A percentile compares a stretch with the other conserved stretches of the same genome.
These are phyloP conservation scores for Colletotrichum sp. DNA, from an alignment of 2,329 filamentous ascomycete genomes.

Conservation along the genomic window DNA sequence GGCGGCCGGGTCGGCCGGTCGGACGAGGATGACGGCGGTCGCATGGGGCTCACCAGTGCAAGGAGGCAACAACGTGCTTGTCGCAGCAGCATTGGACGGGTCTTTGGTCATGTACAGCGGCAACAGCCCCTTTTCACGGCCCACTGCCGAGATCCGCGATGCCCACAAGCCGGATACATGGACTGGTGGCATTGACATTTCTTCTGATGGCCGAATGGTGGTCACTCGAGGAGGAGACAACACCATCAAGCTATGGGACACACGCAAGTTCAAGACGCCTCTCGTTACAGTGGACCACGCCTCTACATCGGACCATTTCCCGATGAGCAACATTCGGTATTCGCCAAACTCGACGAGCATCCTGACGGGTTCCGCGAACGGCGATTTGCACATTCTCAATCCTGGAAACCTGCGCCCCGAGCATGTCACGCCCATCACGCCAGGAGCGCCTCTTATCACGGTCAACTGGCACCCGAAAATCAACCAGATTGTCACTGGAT, in stretches of 20 bases:
- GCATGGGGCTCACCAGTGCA: slow-evolving; percentile 81
- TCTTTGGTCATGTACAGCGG: slow-evolving; percentile 92
- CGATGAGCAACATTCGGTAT: slow-evolving; percentile 88
- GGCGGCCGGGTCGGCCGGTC: slow-evolving; percentile 84
- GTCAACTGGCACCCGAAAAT: slow-evolving; percentile 93
- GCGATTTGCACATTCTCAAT: slow-evolving; percentile 91
- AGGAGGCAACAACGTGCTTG: slow-evolving; percentile 79
- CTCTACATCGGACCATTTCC: slow-evolving; percentile 84
- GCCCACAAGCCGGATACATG: slow-evolving; percentile 85
- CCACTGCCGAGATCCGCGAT: slow-evolving; percentile 80
- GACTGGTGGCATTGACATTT: slow-evolving; percentile 92
- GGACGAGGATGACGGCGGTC: slow-evolving; percentile 92
- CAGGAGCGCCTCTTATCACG: slow-evolving; percentile 79
- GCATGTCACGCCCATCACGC: slow-evolving; percentile 86
- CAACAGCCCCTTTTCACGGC: slow-evolving; percentile 83
- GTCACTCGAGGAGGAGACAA: slow-evolving; percentile 92
- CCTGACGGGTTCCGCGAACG: slow-evolving; percentile 85
- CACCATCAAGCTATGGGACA: slow-evolving; percentile 96
- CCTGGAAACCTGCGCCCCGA: slow-evolving; percentile 88
- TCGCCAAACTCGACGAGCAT: slow-evolving; percentile 84
- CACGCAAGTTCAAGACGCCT: slow-evolving; percentile 90
- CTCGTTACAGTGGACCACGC: slow-evolving; percentile 79
- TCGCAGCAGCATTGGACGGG: slow-evolving; percentile 86
- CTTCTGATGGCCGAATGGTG: slow-evolving; percentile 86
- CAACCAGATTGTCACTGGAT: slow-evolving; percentile 95